Percentiles rank a stretch among this genome's conserved stretches.
These are phyloP conservation scores for Mediolabrus comicus DNA, from an alignment of 108 stramenopile species.

Conservation along the genomic window DNA sequence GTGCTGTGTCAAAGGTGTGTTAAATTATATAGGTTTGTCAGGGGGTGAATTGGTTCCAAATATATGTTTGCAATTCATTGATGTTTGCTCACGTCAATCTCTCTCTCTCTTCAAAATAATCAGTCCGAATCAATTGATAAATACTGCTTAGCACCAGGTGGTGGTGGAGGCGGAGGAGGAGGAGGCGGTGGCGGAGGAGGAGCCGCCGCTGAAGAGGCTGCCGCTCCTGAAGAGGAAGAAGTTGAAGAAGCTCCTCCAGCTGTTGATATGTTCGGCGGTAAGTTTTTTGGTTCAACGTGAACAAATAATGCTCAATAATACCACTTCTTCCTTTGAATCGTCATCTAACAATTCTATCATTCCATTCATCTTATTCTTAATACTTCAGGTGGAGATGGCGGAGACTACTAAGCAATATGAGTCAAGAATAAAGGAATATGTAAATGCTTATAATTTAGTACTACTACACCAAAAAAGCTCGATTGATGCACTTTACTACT, in stretches of 20 bases:
- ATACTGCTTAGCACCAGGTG: slow-evolving; percentile 56
- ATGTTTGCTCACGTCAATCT: not conserved
- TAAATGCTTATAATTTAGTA: slow-evolving; percentile 10
- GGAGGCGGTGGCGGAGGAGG: slow-evolving; percentile 55
- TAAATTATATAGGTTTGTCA: not conserved
- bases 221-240: slow-evolving; percentile 35
- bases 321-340: not conserved
- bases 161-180: slow-evolving; percentile 74
- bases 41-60: not conserved
- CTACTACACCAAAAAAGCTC: not conserved
- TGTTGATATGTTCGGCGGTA: slow-evolving; percentile 50
- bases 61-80: not conserved
- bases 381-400: slow-evolving; percentile 58
- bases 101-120: not conserved
- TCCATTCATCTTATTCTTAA: not conserved
- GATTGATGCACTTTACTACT: too few relatives aligned
- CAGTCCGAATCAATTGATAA: slow-evolving; percentile 50
- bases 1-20: slow-evolving; percentile 53
- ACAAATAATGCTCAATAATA: too few relatives aligned
- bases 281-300: too few relatives aligned
- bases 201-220: slow-evolving; percentile 35
- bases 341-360: not conserved
- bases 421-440: slow-evolving; percentile 1
- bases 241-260: slow-evolving; percentile 69
- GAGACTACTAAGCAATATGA: slow-evolving; percentile 39